Conservation (phyloP, 2,329 filamentous ascomycete species). For the Neonectria coccinea region DNA sequence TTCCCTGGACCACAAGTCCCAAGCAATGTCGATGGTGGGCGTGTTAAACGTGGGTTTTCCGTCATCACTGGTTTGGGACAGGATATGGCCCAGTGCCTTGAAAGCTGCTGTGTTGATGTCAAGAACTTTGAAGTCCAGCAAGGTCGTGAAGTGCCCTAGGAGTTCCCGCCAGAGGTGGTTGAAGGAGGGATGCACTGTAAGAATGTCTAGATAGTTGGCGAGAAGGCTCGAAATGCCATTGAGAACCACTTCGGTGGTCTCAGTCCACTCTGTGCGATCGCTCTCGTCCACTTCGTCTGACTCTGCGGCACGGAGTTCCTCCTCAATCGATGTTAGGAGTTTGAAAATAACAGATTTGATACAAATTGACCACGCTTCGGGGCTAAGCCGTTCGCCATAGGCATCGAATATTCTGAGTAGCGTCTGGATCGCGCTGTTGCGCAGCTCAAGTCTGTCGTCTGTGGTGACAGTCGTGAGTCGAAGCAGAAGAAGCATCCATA, state of each 20-base stretch:
- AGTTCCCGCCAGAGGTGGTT: conserved; percentile 80
- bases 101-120: conserved; percentile 79
- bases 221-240: conserved; percentile 79
- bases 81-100: conserved; percentile 72
- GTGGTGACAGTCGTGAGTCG: conserved; percentile 78
- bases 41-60: conserved; percentile 59
- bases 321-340: conserved; percentile 77
- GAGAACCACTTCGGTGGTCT: conserved; percentile 80
- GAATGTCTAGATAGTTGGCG: conserved; percentile 79
- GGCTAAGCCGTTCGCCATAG: conserved; percentile 82
- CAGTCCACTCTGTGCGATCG: conserved; percentile 72
- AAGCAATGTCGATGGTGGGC: conserved; percentile 69
- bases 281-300: conserved; percentile 55
- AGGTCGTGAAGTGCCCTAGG: conserved; percentile 73
- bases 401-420: conserved; percentile 92
- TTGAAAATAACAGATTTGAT: conserved; percentile 84
- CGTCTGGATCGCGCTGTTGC: conserved; percentile 91
- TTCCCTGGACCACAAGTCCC: conserved; percentile 76
- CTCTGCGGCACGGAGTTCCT: conserved; percentile 59
- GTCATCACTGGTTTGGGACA: conserved; percentile 63
- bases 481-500: conserved; percentile 83
- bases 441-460: conserved; percentile 78
- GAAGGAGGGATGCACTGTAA: conserved; percentile 75
- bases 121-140: conserved; percentile 73
- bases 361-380: conserved; percentile 86